Conservation (phyloP, 2,329 filamentous ascomycete species). For the Phaeosphaeriaceae sp. region DNA sequence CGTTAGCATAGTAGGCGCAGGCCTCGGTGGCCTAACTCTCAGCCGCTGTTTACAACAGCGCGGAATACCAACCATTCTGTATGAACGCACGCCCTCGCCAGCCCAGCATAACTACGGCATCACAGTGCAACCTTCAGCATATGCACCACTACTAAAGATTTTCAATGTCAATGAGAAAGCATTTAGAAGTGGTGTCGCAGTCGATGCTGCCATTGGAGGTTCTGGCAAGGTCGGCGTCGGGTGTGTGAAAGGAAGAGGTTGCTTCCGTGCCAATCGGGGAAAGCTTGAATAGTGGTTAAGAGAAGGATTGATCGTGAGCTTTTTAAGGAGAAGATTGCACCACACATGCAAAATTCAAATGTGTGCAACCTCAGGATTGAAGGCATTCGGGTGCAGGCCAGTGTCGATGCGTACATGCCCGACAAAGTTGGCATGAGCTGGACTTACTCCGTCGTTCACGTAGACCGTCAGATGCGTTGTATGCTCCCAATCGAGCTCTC, state of each 20-base stretch:
- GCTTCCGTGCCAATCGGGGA: constrained; percentile 46
- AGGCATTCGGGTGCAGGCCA: constrained; percentile 37
- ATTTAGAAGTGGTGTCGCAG: constrained; percentile 41
- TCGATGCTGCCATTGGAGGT: constrained; percentile 37
- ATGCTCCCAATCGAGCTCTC: constrained; percentile 41
- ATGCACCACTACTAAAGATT: constrained; percentile 39
- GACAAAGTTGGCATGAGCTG: constrained; percentile 47
- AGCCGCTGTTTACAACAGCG: constrained; percentile 41
- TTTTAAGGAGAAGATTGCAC: constrained; percentile 20
- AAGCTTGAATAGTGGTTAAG: constrained; percentile 45
- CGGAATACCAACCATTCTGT: constrained; percentile 40
- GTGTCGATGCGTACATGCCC: constrained; percentile 30
- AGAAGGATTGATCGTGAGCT: constrained; percentile 32
- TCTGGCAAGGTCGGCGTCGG: constrained; percentile 21
- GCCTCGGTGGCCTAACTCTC: constrained; percentile 53
- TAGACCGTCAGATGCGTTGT: constrained; percentile 36
- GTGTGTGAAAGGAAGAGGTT: constrained; percentile 3
- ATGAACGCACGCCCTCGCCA: constrained; percentile 37
- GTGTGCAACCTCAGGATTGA: constrained; percentile 30
- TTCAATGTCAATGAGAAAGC: constrained; percentile 39
- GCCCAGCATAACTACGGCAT: constrained; percentile 49
- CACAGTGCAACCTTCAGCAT: constrained; percentile 44
- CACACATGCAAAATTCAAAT: constrained; percentile 20
- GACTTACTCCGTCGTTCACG: constrained; percentile 48
- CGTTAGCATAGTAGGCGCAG: constrained; percentile 51